Conservation (phyloP, 805 yeast species). For the Ogataea philodendri region DNA sequence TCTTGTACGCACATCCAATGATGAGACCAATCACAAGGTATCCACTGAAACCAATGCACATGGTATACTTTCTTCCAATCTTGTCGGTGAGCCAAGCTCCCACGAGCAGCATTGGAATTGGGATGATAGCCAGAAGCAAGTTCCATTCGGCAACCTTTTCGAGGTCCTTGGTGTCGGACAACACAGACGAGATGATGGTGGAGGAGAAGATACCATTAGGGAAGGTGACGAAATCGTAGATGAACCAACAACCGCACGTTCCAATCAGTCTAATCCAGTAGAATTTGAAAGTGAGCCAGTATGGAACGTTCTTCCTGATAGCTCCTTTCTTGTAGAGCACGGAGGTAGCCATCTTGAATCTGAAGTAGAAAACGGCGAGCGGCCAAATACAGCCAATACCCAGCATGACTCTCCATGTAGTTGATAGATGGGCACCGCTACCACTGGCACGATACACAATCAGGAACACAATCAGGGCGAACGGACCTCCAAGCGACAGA, state of each 20-base stretch:
- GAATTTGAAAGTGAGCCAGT: constrained; percentile 56
- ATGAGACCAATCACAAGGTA: constrained; percentile 70
- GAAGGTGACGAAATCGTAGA: constrained; percentile 77
- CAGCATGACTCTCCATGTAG: constrained; percentile 69
- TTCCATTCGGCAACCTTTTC: constrained; percentile 72
- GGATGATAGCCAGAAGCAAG: constrained; percentile 58
- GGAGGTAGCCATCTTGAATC: constrained; percentile 67
- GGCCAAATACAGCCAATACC: constrained; percentile 71
- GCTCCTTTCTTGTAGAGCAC: constrained; percentile 62
- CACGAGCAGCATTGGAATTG: constrained; percentile 69
- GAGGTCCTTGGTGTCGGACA: constrained; percentile 46
- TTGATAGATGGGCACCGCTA: constrained; percentile 39
- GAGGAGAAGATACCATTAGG: constrained; percentile 65
- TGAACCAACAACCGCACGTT: constrained; percentile 74
- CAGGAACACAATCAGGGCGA: constrained; percentile 63
- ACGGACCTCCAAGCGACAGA: constrained; percentile 74
- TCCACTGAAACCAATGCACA: constrained; percentile 69
- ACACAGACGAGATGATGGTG: constrained; percentile 44
- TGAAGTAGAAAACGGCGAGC: constrained; percentile 64
- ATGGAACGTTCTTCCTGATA: constrained; percentile 56
- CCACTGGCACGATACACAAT: constrained; percentile 64
- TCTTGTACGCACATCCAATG: constrained; percentile 61
- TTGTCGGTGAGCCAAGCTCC: constrained; percentile 66
- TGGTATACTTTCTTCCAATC: constrained; percentile 69
- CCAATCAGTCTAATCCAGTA: constrained; percentile 71